These are phyloP conservation scores for Smallanthus sonchifolius DNA, from an alignment of 129 eudicot species.

Conservation along the genomic window DNA sequence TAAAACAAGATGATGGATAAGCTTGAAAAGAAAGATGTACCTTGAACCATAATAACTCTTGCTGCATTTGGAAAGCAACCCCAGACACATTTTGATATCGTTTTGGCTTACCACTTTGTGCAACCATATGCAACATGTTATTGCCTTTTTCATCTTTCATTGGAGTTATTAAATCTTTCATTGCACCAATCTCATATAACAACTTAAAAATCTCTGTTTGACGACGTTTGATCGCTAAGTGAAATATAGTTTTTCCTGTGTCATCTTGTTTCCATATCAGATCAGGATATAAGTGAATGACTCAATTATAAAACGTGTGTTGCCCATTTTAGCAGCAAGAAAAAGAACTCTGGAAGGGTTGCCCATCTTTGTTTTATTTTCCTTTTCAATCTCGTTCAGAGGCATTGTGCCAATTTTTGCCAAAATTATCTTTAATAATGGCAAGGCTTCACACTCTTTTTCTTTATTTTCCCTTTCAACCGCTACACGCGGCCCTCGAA, in stretches of 20 bases:
- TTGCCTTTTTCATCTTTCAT: not conserved
- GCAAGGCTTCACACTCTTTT: not conserved
- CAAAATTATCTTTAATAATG: not conserved
- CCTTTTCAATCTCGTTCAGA: not conserved
- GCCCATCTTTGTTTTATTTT: not conserved
- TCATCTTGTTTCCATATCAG: not conserved
- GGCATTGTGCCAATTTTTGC: not conserved
- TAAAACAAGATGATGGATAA: not conserved
- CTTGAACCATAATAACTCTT: not conserved
- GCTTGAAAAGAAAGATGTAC: not conserved
- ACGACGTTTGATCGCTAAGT: not conserved
- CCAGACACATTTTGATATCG: not conserved
- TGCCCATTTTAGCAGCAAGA: not conserved
- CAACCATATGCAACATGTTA: slow-evolving; percentile 8
- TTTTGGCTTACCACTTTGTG: not conserved
- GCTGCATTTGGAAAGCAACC: not conserved
- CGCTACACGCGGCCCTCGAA: not conserved
- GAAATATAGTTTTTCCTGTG: not conserved
- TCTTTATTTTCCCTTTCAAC: not conserved
- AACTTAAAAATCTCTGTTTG: not conserved
- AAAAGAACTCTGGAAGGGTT: not conserved
- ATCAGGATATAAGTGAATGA: slow-evolving; percentile 7
- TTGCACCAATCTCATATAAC: not conserved
- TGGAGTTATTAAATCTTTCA: not conserved
- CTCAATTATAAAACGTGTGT: not conserved